These are phyloP conservation scores for Lecanicillium sp. DNA, from an alignment of 2,329 filamentous ascomycete species.

Conservation along the genomic window DNA sequence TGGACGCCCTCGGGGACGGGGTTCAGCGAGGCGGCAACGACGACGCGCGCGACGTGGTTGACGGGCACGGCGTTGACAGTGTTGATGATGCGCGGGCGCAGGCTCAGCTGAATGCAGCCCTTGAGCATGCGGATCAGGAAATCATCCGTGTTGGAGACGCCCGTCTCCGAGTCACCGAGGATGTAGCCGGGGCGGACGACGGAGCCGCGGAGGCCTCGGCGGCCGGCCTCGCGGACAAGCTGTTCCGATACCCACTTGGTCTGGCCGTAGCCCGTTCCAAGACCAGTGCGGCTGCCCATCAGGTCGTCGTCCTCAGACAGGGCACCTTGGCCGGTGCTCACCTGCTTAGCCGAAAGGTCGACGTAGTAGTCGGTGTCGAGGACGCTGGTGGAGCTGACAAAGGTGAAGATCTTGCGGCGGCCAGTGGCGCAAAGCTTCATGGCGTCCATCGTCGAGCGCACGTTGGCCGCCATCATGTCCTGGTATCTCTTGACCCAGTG, in stretches of 20 bases:
- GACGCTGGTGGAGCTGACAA: conserved; percentile 75
- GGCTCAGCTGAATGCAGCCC: conserved; percentile 73
- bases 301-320: conserved; percentile 75
- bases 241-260: conserved; percentile 73
- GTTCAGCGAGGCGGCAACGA: conserved; percentile 66
- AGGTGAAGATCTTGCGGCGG: conserved; percentile 69
- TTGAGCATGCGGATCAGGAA: conserved; percentile 84
- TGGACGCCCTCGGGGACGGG: conserved; percentile 43
- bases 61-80: conserved; percentile 88
- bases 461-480: conserved; percentile 66
- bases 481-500: conserved; percentile 81
- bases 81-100: conserved; percentile 72
- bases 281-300: conserved; percentile 65
- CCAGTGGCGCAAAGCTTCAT: conserved; percentile 70
- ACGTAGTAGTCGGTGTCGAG: conserved; percentile 81
- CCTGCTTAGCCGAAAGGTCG: conserved; percentile 58
- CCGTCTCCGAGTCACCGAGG: conserved; percentile 63
- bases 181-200: conserved; percentile 84
- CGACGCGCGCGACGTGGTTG: conserved; percentile 72
- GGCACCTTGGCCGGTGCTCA: conserved; percentile 54
- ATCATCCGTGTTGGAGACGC: conserved; percentile 76
- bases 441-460: conserved; percentile 71
- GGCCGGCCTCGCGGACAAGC: conserved; percentile 71
- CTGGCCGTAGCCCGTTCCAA: conserved; percentile 86
- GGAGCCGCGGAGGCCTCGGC: conserved; percentile 66